Conservation (phyloP, 1,284 basidiomycete species). For the Laetiporus sulphureus region DNA sequence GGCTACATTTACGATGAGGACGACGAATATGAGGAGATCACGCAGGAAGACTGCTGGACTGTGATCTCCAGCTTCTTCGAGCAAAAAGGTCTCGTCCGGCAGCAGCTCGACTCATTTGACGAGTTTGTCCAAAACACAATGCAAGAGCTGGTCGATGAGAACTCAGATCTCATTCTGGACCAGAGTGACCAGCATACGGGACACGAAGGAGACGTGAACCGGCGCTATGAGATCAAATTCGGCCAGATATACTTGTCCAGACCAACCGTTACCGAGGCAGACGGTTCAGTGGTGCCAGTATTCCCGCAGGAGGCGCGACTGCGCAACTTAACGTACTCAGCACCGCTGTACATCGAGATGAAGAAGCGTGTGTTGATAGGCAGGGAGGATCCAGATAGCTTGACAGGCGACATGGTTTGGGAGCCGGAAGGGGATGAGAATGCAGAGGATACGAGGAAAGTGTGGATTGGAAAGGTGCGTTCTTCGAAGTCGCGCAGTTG, state of each 20-base stretch:
- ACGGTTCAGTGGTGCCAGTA: constrained; percentile 89
- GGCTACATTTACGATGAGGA: constrained; percentile 53
- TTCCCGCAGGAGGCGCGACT: constrained; percentile 98
- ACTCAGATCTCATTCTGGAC: constrained; percentile 88
- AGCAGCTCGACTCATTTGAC: constrained; percentile 98
- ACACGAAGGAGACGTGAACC: constrained; percentile 68
- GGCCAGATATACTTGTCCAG: constrained; percentile 96
- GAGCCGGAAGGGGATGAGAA: constrained; percentile 65
- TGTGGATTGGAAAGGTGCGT: constrained; percentile 93
- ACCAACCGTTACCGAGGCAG: constrained; percentile 92
- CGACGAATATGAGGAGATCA: constrained; percentile 71
- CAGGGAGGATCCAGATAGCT: constrained; percentile 75
- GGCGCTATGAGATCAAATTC: constrained; percentile 96
- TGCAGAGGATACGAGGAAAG: constrained; percentile 69
- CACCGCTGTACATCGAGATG: constrained; percentile 96
- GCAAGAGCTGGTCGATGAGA: constrained; percentile 98
- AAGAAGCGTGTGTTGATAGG: constrained; percentile 81
- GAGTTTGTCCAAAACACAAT: constrained; percentile 99
- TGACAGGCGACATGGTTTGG: constrained; percentile 81
- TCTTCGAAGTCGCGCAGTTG: not conserved
- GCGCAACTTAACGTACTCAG: constrained; percentile 93
- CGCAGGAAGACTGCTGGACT: constrained; percentile 93
- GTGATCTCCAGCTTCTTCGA: constrained; percentile 96
- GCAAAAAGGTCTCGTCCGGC: constrained; percentile 95
- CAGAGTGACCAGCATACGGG: constrained; percentile 95